Evolutionary conservation across 2,329 filamentous ascomycete species (phyloP), one percentile per base, ranked within the genome.

Genomic region (Colletotrichum truncatum): DNA sequence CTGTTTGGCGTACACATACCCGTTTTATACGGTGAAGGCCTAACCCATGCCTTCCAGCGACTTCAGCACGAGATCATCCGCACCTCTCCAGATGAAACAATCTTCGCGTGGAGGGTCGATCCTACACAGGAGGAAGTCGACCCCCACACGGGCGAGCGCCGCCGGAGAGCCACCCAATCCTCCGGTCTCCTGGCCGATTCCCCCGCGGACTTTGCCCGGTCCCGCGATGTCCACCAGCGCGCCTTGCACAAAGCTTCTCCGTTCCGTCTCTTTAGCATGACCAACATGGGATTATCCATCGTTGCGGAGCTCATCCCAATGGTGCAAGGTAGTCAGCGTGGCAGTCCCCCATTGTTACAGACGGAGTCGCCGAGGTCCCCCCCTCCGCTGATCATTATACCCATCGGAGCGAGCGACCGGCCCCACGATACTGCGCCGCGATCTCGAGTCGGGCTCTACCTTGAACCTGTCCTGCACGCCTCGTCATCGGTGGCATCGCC

Each of bases 1-100:
- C 45, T 76, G 6, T 75, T 76, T 30, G 64, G 67, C 38, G 67
- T 75, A 21, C 71, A 68, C 25, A 73, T 76, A 68, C 67, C 71
- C 9, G 60, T 72, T 10, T 64, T 71, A 1, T 76, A 75, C 49
- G 72, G 74, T 23, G 74, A 76, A 52, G 73, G 73, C 26, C 57
- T 65, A 3, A 28, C 18, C 12, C 66, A 64, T 26, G 70, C 72
- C 2, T 74, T 73, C 52, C 61, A 61, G 34, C 56, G 73, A 39
- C n/a, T 71, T 16, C 67, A 71, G 49, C 55, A 66, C 30, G 51
- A 65, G 32, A 65, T 67, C 61, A 55, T 67, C 21, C 34, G 45
- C 4, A 48, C 61, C 4, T 60, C 61, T 3, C 54, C 54, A 9
- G 65, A 67, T 55, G 61, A 67, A 23, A 61, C 65, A 4, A 59